These are phyloP conservation scores for Curvularia lunata DNA, from an alignment of 2,329 filamentous ascomycete genomes.

Conservation along the genomic window DNA sequence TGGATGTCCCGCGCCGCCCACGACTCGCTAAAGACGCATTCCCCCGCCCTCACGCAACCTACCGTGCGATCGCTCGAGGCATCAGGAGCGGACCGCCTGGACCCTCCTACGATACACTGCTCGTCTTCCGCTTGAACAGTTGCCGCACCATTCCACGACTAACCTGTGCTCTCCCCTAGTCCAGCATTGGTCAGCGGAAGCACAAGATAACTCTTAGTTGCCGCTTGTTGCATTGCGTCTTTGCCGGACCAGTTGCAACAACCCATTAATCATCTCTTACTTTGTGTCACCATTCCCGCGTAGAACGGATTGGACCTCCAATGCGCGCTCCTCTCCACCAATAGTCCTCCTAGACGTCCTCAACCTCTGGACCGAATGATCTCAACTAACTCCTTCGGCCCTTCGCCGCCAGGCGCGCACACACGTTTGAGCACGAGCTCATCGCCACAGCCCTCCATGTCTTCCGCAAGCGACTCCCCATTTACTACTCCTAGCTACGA, in stretches of 20 bases:
- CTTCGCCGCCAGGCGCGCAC: conserved; percentile 41
- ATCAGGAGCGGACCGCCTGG: conserved; percentile 34
- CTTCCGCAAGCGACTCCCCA: conserved; percentile 50
- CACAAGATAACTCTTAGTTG: conserved; percentile 17
- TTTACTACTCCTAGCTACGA: conserved; percentile 47
- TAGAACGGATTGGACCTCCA: conserved; percentile 24
- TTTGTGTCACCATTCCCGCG: conserved; percentile 13
- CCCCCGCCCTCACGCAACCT: conserved; percentile 44
- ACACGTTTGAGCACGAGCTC: conserved; percentile 50
- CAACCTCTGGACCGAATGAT: conserved; percentile 42
- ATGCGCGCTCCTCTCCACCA: conserved; percentile 32
- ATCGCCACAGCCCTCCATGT: conserved; percentile 50
- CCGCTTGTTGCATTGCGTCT: conserved; percentile 16
- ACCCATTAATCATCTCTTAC: conserved; percentile 5
- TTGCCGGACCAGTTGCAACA: conserved; percentile 10
- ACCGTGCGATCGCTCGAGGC: conserved; percentile 41
- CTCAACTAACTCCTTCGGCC: conserved; percentile 45
- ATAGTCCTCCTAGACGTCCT: conserved; percentile 26
- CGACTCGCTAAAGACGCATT: conserved; percentile 45
- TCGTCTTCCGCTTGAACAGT: conserved; percentile 16
- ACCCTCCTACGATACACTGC: conserved; percentile 28
- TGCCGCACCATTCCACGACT: conserved; percentile 17
- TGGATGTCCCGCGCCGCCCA: conserved; percentile 37
- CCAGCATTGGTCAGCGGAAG: conserved; percentile 15
- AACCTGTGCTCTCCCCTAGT: conserved; percentile 11